Evolutionary conservation across 75 land plant species (phyloP).

Genomic region (Cunninghamia lanceolata): DNA sequence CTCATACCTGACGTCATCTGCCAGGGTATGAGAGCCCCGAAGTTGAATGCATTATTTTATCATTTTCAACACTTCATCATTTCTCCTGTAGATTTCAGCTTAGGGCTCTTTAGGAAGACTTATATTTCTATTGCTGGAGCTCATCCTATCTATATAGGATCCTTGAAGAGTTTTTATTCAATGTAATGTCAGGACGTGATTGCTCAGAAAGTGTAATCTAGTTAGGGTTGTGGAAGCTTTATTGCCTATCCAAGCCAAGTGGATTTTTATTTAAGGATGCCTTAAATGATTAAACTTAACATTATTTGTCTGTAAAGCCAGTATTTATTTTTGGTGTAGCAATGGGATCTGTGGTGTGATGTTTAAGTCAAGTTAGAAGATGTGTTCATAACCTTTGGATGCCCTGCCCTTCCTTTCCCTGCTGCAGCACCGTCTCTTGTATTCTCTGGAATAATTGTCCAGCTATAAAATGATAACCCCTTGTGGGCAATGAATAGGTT

Average conservation of each 20-base stretch:
- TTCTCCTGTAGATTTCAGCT: neutral
- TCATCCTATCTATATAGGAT: neutral
- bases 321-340: neutral
- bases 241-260: neutral
- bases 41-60: neutral
- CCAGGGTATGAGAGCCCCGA: neutral
- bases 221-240: neutral
- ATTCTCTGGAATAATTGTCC: neutral
- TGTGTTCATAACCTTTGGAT: neutral
- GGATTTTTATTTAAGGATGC: neutral
- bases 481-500: neutral
- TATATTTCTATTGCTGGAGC: neutral
- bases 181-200: neutral
- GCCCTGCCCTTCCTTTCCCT: neutral
- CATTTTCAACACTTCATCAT: neutral
- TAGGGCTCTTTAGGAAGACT: neutral
- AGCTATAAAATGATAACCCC: neutral
- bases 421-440: neutral
- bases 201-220: neutral
- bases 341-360: neutral
- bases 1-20: no score
- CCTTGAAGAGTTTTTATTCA: neutral
- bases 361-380: neutral
- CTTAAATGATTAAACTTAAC: neutral
- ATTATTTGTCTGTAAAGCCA: neutral